Percentiles rank a stretch among this genome's conserved stretches.
Conservation (phyloP, 805 yeast species). For the Teunomyces cretensis region DNA sequence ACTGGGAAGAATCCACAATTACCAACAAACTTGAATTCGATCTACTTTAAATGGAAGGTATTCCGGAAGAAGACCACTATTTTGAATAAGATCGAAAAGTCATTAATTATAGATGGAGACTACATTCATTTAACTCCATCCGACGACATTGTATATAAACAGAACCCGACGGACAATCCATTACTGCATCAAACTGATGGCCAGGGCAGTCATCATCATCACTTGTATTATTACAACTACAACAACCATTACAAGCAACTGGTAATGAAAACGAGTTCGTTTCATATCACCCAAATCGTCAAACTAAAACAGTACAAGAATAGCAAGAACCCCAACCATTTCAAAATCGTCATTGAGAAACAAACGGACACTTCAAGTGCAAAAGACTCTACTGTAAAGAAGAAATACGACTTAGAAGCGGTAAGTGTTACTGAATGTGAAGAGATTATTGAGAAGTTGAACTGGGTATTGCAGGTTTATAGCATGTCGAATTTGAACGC, state of each 20-base stretch:
- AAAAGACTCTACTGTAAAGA: constrained; percentile 59
- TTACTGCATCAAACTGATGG: constrained; percentile 12
- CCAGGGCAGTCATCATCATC: constrained; percentile 28
- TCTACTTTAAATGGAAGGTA: constrained; percentile 81
- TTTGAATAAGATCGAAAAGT: constrained; percentile 74
- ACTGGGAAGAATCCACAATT: constrained; percentile 26
- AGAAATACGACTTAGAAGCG: constrained; percentile 86
- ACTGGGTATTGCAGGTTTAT: constrained; percentile 56
- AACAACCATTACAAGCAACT: constrained; percentile 57
- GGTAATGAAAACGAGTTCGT: constrained; percentile 77
- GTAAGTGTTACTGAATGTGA: constrained; percentile 55
- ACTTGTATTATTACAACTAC: constrained; percentile 39
- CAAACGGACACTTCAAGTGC: constrained; percentile 23
- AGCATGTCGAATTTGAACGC: constrained; percentile 24
- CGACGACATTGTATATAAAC: constrained; percentile 57
- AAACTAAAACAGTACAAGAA: constrained; percentile 69
- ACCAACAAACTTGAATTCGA: constrained; percentile 44
- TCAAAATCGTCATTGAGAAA: constrained; percentile 68
- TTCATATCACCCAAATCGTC: constrained; percentile 76
- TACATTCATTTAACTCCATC: constrained; percentile 86
- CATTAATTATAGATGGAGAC: constrained; percentile 91
- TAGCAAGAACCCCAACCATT: constrained; percentile 67
- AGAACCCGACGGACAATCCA: constrained; percentile 32
- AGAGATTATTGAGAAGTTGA: constrained; percentile 74
- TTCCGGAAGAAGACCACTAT: constrained; percentile 88